These are phyloP conservation scores for Daldinia sp. DNA, from an alignment of 2,329 filamentous ascomycete species.

Conservation along the genomic window DNA sequence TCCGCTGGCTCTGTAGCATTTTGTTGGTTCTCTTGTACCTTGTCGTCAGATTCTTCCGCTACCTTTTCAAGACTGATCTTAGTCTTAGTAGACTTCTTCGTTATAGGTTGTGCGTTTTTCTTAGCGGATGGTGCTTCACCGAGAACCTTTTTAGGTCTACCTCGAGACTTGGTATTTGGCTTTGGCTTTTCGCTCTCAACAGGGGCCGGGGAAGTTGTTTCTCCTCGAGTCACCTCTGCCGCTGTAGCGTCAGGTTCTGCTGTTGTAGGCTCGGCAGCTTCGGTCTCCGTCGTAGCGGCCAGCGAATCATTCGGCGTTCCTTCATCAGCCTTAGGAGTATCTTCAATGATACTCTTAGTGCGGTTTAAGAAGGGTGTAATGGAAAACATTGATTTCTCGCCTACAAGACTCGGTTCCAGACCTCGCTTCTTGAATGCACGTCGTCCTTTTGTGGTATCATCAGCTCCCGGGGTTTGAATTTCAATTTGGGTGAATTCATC, in stretches of 20 bases:
- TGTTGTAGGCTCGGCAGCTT: conserved; percentile 33
- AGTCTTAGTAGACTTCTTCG: conserved; percentile 51
- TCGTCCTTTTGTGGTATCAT: conserved; percentile 52
- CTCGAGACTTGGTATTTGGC: conserved; percentile 56
- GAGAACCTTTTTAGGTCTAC: conserved; percentile 61
- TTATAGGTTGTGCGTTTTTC: conserved; percentile 57
- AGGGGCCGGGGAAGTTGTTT: conserved; percentile 40
- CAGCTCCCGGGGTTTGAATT: conserved; percentile 58
- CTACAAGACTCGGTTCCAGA: conserved; percentile 70
- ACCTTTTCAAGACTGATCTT: conserved; percentile 51
- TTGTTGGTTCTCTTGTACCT: conserved; percentile 51
- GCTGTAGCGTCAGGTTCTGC: conserved; percentile 15
- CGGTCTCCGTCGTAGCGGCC: conserved; percentile 35
- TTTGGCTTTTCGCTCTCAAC: conserved; percentile 47
- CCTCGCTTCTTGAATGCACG: conserved; percentile 67
- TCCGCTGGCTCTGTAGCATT: conserved; percentile 40
- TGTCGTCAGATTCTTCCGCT: conserved; percentile 51
- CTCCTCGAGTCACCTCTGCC: conserved; percentile 31
- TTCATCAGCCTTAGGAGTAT: conserved; percentile 47
- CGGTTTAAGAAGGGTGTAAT: conserved; percentile 94
- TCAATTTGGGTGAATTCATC: conserved; percentile 61
- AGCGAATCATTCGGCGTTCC: conserved; percentile 46
- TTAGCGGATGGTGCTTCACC: conserved; percentile 60
- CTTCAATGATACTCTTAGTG: conserved; percentile 68
- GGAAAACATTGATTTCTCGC: conserved; percentile 92